These are phyloP conservation scores for Blastocystis sp. DNA, from an alignment of 352 stramenopile genomes.

Conservation along the genomic window DNA sequence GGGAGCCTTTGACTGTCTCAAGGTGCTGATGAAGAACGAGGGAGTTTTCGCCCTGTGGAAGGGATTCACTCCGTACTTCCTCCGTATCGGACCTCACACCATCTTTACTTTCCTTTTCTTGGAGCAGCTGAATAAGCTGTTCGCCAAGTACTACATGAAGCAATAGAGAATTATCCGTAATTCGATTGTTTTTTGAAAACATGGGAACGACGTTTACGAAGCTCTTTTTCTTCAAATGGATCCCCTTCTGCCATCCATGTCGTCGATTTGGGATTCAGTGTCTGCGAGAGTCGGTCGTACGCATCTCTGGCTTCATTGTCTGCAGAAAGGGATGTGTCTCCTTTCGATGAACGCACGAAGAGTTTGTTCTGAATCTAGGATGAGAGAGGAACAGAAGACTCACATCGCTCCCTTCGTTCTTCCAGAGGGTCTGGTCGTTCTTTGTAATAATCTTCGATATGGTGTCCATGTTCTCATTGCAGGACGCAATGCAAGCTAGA, in stretches of 20 bases:
- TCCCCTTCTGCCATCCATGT: neutral
- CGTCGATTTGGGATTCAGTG: neutral
- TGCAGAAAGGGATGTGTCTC: neutral
- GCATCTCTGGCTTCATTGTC: neutral
- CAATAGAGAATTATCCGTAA: neutral
- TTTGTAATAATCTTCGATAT: neutral
- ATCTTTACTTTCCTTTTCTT: slow-evolving; percentile 62
- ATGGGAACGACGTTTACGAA: neutral
- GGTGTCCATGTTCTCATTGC: neutral
- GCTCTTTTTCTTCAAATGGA: neutral
- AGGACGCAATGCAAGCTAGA: neutral
- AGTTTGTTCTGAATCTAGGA: neutral
- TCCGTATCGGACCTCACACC: slow-evolving; percentile 61
- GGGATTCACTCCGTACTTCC: slow-evolving; percentile 59
- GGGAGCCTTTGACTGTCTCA: slow-evolving; percentile 20
- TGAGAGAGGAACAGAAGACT: neutral
- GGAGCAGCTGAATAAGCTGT: slow-evolving; percentile 61
- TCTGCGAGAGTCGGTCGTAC: neutral
- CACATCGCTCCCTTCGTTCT: neutral
- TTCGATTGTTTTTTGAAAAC: slow-evolving; percentile 25
- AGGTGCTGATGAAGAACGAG: slow-evolving; percentile 38
- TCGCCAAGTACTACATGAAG: slow-evolving; percentile 60
- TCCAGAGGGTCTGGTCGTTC: neutral
- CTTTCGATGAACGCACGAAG: neutral
- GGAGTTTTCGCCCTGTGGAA: slow-evolving; percentile 61